phyloP scores from a whole-genome alignment of 2,329 filamentous ascomycete genomes.

The Pseudopyrenochaeta lycopersici region DNA sequence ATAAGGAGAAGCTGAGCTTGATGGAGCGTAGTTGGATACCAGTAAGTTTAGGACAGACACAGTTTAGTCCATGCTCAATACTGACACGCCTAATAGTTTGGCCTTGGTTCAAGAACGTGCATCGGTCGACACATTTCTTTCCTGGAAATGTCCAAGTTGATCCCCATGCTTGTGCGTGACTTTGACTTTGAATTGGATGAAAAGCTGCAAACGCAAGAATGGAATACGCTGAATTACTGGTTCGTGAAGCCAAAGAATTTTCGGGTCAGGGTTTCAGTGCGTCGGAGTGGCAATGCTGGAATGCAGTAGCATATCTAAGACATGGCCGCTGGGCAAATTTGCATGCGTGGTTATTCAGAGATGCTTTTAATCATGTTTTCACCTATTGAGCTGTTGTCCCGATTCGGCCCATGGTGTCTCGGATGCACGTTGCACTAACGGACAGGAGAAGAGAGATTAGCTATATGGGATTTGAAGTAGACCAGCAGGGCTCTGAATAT shows the following conservation, averaged over 20 bases:
- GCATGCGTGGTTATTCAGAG: too few species aligned
- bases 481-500: background rate
- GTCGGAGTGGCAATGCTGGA: background rate
- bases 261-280: background rate
- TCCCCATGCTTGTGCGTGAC: conserved; percentile 16
- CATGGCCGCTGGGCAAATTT: too few species aligned
- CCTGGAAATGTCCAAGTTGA: conserved; percentile 16
- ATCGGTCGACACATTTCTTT: conserved; percentile 26
- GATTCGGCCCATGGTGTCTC: too few species aligned
- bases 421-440: too few species aligned
- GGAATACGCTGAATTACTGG: background rate
- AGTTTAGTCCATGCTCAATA: background rate
- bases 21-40: conserved; percentile 32
- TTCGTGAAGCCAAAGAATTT: background rate
- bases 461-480: too few species aligned
- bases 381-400: too few species aligned
- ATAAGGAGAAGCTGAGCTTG: conserved; percentile 15
- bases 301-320: background rate
- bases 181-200: conserved; percentile 16
- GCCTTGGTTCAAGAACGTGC: conserved; percentile 27
- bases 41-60: conserved; percentile 7
- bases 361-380: too few species aligned
- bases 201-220: background rate
- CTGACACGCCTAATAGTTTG: conserved; percentile 9
- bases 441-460: too few species aligned